Conservation (phyloP, 257 asterid species). For the Euphrasia confusa region DNA sequence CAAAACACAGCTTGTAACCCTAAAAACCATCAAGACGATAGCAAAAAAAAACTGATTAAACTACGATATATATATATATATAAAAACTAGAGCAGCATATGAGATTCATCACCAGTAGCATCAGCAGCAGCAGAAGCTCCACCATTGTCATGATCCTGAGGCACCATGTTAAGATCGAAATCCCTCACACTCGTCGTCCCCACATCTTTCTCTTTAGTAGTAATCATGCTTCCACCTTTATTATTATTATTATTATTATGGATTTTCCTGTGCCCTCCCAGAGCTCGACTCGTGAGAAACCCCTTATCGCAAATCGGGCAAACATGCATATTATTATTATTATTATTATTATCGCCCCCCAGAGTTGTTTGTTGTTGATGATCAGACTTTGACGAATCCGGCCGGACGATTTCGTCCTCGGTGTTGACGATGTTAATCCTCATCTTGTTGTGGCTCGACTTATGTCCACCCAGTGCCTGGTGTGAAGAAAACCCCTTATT, state of each 20-base stretch:
- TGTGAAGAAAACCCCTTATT: slow-evolving; percentile 24
- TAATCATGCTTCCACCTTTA: no score
- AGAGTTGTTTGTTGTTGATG: background rate
- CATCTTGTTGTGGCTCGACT: slow-evolving; percentile 51
- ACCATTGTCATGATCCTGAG: slow-evolving; percentile 9
- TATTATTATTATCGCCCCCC: background rate
- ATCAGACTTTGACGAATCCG: background rate
- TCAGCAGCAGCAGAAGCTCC: background rate
- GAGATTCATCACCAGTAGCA: no score
- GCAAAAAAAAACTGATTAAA: no score
- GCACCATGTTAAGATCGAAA: slow-evolving; percentile 33
- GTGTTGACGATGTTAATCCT: slow-evolving; percentile 35
- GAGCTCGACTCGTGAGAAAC: slow-evolving; percentile 30
- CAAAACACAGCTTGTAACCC: no score
- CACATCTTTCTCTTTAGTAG: background rate
- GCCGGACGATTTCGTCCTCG: background rate
- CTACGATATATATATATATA: no score
- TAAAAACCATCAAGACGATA: no score
- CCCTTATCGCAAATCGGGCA: slow-evolving; percentile 28
- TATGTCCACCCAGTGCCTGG: slow-evolving; percentile 63
- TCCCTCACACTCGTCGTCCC: background rate
- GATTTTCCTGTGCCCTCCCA: slow-evolving; percentile 41
- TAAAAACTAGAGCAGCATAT: no score
- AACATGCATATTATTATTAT: background rate
- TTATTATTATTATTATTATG: slow-evolving; percentile 12